Conservation (phyloP, 192 early-diverging fungal genomes). For the Gaertneriomyces semiglobifer region DNA sequence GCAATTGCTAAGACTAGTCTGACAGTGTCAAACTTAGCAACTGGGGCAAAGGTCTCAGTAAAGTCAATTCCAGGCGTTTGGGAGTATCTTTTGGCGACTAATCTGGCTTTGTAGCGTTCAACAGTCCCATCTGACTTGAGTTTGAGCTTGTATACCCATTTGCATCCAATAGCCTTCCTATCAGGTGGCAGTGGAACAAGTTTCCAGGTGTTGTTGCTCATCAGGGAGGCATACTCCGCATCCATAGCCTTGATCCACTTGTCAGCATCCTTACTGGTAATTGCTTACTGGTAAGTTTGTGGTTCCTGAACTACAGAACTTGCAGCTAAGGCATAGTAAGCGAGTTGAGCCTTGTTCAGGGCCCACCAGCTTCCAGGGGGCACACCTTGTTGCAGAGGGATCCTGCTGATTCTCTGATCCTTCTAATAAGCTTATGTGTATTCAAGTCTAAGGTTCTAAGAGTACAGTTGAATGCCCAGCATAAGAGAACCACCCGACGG, state of each 20-base stretch:
- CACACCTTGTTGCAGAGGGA: no score
- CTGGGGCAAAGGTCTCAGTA: no score
- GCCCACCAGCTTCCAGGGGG: no score
- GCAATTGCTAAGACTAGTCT: constrained; percentile 23
- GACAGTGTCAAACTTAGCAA: constrained; percentile 27
- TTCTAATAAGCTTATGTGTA: no score
- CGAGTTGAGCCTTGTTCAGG: no score
- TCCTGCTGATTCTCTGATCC: no score
- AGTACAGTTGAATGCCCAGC: no score
- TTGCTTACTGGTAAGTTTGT: not conserved
- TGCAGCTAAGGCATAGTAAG: not conserved
- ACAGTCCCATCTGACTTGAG: constrained; percentile 26
- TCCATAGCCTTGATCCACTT: not conserved
- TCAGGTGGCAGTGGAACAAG: constrained; percentile 7
- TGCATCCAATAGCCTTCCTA: constrained; percentile 24
- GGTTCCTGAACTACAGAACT: not conserved
- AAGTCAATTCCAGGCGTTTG: no score
- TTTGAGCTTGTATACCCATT: constrained; percentile 33
- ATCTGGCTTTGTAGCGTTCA: constrained; percentile 29
- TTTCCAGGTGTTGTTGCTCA: constrained; percentile 15
- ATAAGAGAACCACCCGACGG: no score
- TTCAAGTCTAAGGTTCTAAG: no score
- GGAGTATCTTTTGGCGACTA: constrained; percentile 36
- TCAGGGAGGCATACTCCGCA: no score
- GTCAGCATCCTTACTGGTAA: not conserved